Conservation (phyloP, 108 stramenopile species). For the Fragilaria crotonensis region DNA sequence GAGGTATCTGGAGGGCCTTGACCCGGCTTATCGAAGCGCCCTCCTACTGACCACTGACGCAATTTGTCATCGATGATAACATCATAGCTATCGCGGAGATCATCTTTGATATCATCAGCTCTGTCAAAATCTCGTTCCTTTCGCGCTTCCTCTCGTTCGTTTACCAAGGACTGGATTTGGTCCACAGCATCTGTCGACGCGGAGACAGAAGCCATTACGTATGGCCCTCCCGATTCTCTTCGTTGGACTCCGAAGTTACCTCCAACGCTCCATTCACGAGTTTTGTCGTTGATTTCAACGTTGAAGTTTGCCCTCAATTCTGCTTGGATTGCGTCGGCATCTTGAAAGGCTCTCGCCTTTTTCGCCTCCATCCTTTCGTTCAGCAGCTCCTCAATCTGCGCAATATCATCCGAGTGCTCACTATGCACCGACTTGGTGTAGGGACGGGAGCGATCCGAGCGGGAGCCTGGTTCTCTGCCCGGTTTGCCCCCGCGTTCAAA, state of each 20-base stretch:
- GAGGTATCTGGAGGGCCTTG: too few species aligned
- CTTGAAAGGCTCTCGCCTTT: conserved; percentile 33
- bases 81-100: conserved; percentile 28
- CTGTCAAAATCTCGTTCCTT: conserved; percentile 38
- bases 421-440: conserved; percentile 5
- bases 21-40: too few species aligned
- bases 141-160: conserved; percentile 31
- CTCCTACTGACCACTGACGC: conserved; percentile 45
- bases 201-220: too few species aligned
- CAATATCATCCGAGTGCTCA: conserved; percentile 24
- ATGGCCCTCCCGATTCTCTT: background rate
- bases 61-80: conserved; percentile 41
- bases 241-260: conserved; percentile 30
- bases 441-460: background rate
- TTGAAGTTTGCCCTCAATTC: conserved; percentile 31
- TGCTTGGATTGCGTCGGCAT: conserved; percentile 46
- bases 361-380: conserved; percentile 34
- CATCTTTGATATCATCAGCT: conserved; percentile 51
- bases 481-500: conserved; percentile 14
- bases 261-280: conserved; percentile 37
- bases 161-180: conserved; percentile 17
- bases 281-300: conserved; percentile 46
- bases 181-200: conserved; percentile 24
- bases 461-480: conserved; percentile 4
- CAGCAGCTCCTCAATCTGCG: conserved; percentile 21